Percentiles rank a stretch among this genome's conserved stretches.
phyloP scores from a whole-genome alignment of 2,329 filamentous ascomycete genomes.

The Moelleriella libera region DNA sequence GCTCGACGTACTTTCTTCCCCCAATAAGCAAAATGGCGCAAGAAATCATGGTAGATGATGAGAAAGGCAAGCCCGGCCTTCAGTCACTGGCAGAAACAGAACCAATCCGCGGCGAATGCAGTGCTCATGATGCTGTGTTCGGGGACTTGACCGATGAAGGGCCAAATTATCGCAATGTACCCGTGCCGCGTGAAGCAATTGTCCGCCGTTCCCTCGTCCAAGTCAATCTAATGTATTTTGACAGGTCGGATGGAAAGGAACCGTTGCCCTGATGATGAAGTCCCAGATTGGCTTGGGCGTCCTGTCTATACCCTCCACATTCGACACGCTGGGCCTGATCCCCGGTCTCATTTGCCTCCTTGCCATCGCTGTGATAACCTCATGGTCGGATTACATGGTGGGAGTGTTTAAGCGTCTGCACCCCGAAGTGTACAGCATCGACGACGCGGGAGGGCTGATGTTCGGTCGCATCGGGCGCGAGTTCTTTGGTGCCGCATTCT shows the following conservation, averaged over 20 bases:
- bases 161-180: conserved; percentile 16
- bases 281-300: conserved; percentile 30
- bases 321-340: conserved; percentile 29
- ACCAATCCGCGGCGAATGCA: background rate
- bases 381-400: conserved; percentile 32
- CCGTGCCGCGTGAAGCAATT: background rate
- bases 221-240: background rate
- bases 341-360: conserved; percentile 29
- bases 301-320: conserved; percentile 31
- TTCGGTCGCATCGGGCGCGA: conserved; percentile 31
- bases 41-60: background rate
- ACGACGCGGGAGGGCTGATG: conserved; percentile 34
- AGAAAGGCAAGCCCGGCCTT: background rate
- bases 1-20: background rate
- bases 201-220: background rate
- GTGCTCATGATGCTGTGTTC: conserved; percentile 15
- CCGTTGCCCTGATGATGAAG: conserved; percentile 30
- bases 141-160: conserved; percentile 15
- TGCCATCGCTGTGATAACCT: conserved; percentile 26
- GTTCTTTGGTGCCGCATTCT: conserved; percentile 20
- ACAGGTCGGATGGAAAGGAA: conserved; percentile 28
- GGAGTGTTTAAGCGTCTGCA: conserved; percentile 36
- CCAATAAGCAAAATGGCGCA: background rate
- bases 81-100: background rate
- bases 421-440: conserved; percentile 36